These are phyloP conservation scores for Malus hybrid DNA, from an alignment of 331 rosid genomes.

Conservation along the genomic window DNA sequence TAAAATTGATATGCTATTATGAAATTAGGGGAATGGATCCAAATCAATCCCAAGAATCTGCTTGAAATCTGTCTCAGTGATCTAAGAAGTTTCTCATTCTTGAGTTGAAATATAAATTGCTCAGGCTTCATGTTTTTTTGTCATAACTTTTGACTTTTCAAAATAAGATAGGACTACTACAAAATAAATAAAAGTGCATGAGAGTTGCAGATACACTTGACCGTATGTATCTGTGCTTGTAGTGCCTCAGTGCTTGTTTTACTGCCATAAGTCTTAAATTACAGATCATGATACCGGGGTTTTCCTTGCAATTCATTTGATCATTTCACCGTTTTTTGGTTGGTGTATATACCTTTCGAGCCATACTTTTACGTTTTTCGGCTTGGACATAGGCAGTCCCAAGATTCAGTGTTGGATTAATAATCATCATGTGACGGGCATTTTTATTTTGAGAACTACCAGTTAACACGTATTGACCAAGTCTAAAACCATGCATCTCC, in stretches of 20 bases:
- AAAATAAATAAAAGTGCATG: no score
- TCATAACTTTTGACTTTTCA: no score
- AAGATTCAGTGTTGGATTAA: background rate
- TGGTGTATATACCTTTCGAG: background rate
- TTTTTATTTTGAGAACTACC: background rate
- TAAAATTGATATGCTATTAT: background rate
- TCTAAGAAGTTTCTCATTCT: background rate
- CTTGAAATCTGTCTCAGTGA: background rate
- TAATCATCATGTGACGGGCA: background rate
- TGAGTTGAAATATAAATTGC: background rate
- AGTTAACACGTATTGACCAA: background rate
- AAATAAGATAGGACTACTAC: background rate
- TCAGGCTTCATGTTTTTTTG: no score
- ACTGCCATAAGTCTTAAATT: background rate
- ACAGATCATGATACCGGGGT: background rate
- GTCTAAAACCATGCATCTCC: background rate
- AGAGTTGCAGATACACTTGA: no score
- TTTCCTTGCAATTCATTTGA: background rate
- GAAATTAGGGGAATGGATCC: background rate
- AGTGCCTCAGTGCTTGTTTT: no score
- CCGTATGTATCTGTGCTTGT: no score
- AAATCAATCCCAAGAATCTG: background rate
- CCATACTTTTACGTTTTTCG: background rate
- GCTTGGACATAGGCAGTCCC: background rate
- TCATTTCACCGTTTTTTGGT: background rate